phyloP scores from a whole-genome alignment of 192 early-diverging fungal species.

The Backusella tarrabulga region DNA sequence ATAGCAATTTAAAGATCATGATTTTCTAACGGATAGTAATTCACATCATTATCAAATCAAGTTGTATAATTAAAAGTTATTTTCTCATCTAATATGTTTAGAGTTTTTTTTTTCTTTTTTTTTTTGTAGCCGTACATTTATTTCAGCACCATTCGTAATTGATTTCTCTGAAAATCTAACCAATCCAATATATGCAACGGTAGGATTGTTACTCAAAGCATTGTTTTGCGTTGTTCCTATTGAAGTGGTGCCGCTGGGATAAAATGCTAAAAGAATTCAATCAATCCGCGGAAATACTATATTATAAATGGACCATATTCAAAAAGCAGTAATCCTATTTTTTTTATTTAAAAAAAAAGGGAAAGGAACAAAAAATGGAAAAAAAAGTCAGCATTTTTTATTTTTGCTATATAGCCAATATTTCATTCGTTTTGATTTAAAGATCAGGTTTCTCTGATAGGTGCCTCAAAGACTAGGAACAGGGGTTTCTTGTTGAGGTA shows the following conservation, averaged over 20 bases:
- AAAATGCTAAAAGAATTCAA: not conserved
- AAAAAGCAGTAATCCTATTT: not conserved
- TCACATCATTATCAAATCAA: not conserved
- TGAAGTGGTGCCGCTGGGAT: not conserved
- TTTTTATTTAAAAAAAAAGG: not conserved
- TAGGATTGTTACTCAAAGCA: not conserved
- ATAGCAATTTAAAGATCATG: slow-evolving; percentile 12
- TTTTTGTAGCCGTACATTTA: not conserved
- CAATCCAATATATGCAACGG: not conserved
- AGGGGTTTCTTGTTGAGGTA: not conserved
- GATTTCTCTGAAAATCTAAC: not conserved
- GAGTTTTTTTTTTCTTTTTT: not conserved
- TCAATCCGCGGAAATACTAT: not conserved
- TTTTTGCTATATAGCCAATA: not conserved
- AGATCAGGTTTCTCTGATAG: not conserved
- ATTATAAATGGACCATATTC: not conserved
- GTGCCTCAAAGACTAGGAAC: not conserved
- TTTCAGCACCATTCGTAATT: not conserved
- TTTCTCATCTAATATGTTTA: not conserved
- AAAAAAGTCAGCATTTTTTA: not conserved
- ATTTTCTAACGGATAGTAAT: not conserved
- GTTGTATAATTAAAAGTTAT: not conserved
- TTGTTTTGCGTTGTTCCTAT: not conserved
- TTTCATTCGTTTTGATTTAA: not conserved
- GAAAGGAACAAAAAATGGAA: not conserved